Evolutionary conservation across 2,329 filamentous ascomycete genomes (phyloP), one percentile per base, ranked within the genome.

Genomic region (Didymella lethalis): DNA sequence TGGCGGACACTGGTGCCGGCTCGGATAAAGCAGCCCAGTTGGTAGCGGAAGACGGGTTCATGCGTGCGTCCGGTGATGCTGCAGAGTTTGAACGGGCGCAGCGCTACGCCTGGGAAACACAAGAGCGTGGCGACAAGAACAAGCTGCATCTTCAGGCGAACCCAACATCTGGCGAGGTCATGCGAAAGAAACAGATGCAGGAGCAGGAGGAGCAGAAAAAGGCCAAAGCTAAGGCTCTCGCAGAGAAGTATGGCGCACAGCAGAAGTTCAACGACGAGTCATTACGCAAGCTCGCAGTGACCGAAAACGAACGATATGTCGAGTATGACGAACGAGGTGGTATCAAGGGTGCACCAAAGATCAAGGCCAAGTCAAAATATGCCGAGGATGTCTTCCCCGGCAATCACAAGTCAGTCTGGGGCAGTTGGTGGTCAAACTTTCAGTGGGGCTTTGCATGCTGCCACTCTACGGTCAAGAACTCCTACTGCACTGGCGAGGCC

Each of bases 391-490:
- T 97, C 0, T 81, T 90, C 53, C 85, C 90, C 75, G 94, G 96
- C 81, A 99, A 99, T 72, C 95, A 99, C 79, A 92, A 87, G 3
- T 89, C 90, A 0, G 89, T 97, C 3, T 99, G 93, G 91, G 95
- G 95, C 48, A 97, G 93, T 71, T 99, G 95, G 95, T 99, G 95
- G 95, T 86, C 88, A 52, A 88, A 92, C 72, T 98, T 97, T 80
- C 86, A 90, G 77, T 99, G 95, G 95, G 95, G 95, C 1, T 99
- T 97, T 77, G 86, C 91, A 23, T 99, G 95, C 77, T 99, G 95
- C 81, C 93, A 96, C 75, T 97, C 93, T 0, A 89, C 88, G 23
- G 86, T 96, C 63, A 97, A 96, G 80, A 98, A 99, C 78, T 97
- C 93, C 71, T 99, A 98, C 73, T 99, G 95, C 77, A 98, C 94